Percentiles rank a stretch among this genome's conserved stretches.
Conservation (phyloP, 179 eudicot species). For the Silene noctiflora region DNA sequence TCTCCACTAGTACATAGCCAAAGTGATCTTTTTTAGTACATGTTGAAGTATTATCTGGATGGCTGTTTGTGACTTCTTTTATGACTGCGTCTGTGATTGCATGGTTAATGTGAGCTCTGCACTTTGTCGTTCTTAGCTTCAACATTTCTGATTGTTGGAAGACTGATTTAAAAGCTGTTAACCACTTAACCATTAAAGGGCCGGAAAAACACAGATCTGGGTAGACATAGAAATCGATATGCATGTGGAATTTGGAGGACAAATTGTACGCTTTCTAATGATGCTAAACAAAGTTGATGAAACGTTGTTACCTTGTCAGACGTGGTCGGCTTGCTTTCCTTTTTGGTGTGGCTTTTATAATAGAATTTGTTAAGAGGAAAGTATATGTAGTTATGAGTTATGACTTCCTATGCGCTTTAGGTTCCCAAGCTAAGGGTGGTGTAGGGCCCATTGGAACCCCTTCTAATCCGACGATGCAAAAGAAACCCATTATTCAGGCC, state of each 20-base stretch:
- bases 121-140: slow-evolving; percentile 1
- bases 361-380: background rate
- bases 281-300: too few species aligned
- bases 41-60: background rate
- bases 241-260: background rate
- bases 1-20: background rate
- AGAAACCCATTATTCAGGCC: slow-evolving; percentile 52
- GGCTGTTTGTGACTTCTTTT: background rate
- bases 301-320: background rate
- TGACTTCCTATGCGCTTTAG: slow-evolving; percentile 26
- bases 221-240: background rate
- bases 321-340: too few species aligned
- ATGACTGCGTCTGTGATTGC: background rate
- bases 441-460: slow-evolving; percentile 49
- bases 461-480: slow-evolving; percentile 51
- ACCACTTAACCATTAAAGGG: background rate
- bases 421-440: slow-evolving; percentile 53
- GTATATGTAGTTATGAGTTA: background rate
- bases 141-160: background rate
- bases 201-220: background rate
- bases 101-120: background rate
- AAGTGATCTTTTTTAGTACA: background rate
- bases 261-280: too few species aligned
- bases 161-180: background rate
- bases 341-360: background rate